These are phyloP conservation scores for Russula griseocarnosa DNA, from an alignment of 768 basidiomycete species.

Conservation along the genomic window DNA sequence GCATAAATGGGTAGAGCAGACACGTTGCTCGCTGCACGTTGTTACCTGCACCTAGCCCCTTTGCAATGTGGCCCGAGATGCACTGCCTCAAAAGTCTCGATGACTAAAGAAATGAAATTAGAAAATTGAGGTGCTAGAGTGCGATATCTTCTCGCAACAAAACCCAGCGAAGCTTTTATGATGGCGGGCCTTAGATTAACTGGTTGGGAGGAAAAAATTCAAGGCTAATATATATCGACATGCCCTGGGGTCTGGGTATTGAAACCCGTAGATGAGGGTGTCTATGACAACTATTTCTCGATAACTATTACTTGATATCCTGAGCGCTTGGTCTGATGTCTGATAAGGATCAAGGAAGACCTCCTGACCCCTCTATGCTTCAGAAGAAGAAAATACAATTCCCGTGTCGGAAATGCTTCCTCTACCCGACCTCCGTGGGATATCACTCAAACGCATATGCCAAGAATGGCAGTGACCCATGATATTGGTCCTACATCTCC, in stretches of 20 bases:
- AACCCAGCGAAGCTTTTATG: background rate
- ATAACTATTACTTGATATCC: background rate
- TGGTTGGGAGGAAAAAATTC: background rate
- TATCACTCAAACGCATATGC: background rate
- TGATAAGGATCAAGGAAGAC: background rate
- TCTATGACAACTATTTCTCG: background rate
- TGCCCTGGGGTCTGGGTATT: background rate
- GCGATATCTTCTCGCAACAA: background rate
- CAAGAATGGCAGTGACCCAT: background rate
- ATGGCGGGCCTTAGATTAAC: background rate
- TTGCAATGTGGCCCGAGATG: background rate
- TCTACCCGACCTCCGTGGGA: background rate
- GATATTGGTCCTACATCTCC: background rate
- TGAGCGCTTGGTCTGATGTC: background rate
- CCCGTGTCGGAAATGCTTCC: background rate
- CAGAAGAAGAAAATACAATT: background rate
- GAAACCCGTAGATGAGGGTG: background rate
- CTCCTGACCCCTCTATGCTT: background rate
- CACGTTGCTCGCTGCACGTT: slow-evolving; percentile 6
- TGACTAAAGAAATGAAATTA: background rate
- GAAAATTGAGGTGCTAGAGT: background rate
- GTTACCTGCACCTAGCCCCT: background rate
- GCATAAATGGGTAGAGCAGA: background rate
- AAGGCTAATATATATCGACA: background rate
- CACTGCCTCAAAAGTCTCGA: too few species aligned